phyloP scores from a whole-genome alignment of 148 eudicot genomes.

The Arctostaphylos glauca region DNA sequence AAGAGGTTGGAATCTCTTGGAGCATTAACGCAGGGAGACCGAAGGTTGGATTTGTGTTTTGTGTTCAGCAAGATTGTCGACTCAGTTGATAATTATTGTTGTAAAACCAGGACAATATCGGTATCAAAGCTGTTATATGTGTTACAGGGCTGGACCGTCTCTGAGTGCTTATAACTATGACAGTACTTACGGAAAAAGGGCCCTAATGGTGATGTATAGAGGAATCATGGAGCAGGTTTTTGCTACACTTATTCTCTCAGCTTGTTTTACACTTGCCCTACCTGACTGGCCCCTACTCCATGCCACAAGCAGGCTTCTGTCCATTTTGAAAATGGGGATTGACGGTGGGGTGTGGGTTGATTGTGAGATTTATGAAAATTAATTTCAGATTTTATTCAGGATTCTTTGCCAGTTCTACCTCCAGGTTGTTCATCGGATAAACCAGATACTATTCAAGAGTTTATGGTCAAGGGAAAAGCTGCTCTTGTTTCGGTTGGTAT shows the following conservation, averaged over 20 bases:
- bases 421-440: conserved; percentile 88
- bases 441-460: conserved; percentile 72
- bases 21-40: conserved; percentile 96
- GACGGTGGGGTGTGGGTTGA: background rate
- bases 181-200: conserved; percentile 81
- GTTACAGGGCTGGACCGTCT: conserved; percentile 82
- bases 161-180: conserved; percentile 94
- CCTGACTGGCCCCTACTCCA: background rate
- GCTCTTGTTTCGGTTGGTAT: conserved; percentile 95
- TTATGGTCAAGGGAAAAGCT: conserved; percentile 79
- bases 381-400: conserved; percentile 42
- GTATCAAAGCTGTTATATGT: conserved; percentile 4
- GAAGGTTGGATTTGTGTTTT: conserved; percentile 48
- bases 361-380: conserved; percentile 3
- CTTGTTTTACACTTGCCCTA: background rate
- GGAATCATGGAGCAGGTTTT: conserved; percentile 89
- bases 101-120: background rate
- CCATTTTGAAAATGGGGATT: background rate
- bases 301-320: background rate
- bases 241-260: background rate
- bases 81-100: conserved; percentile 5
- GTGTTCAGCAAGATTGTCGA: background rate
- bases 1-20: conserved; percentile 96
- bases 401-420: conserved; percentile 74
- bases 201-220: conserved; percentile 67